These are phyloP conservation scores for Rhexocercosporidium sp. DNA, from an alignment of 2,329 filamentous ascomycete genomes.

Conservation along the genomic window DNA sequence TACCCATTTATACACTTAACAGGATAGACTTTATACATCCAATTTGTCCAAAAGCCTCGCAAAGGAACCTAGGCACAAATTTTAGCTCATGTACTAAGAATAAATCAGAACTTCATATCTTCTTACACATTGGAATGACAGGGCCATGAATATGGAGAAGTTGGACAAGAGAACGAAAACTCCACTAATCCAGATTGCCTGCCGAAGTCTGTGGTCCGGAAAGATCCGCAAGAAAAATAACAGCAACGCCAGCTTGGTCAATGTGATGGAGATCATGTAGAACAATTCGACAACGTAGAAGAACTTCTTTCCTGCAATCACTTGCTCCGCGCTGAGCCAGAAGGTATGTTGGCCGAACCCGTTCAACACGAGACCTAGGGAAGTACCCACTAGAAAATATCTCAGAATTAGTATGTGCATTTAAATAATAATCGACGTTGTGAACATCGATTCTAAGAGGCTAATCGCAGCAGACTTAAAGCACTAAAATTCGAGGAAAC, in stretches of 20 bases:
- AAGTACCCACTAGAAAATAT: slow-evolving; percentile 2
- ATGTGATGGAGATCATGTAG: slow-evolving; percentile 20
- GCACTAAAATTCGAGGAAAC: not conserved
- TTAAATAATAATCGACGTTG: not conserved
- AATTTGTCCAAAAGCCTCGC: slow-evolving; percentile 25
- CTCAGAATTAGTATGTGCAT: not conserved
- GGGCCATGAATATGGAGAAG: slow-evolving; percentile 5
- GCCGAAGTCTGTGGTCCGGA: slow-evolving; percentile 3
- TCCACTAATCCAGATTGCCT: not conserved
- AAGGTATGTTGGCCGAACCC: slow-evolving; percentile 18
- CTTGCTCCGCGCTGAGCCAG: slow-evolving; percentile 13
- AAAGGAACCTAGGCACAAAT: slow-evolving; percentile 4
- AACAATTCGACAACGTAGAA: slow-evolving; percentile 17
- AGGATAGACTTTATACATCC: slow-evolving; percentile 18
- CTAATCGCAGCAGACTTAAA: not conserved
- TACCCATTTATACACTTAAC: slow-evolving; percentile 63
- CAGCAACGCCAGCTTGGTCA: slow-evolving; percentile 16
- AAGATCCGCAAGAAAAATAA: slow-evolving; percentile 23
- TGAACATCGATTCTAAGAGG: not conserved
- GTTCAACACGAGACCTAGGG: slow-evolving; percentile 17
- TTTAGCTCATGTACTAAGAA: not conserved
- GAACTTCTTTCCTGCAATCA: slow-evolving; percentile 13
- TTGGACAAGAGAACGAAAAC: slow-evolving; percentile 18
- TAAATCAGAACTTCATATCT: too few relatives aligned
- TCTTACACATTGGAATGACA: slow-evolving; percentile 22